Conservation (phyloP, 495 filamentous ascomycete species). For the Choiromyces venosus region DNA sequence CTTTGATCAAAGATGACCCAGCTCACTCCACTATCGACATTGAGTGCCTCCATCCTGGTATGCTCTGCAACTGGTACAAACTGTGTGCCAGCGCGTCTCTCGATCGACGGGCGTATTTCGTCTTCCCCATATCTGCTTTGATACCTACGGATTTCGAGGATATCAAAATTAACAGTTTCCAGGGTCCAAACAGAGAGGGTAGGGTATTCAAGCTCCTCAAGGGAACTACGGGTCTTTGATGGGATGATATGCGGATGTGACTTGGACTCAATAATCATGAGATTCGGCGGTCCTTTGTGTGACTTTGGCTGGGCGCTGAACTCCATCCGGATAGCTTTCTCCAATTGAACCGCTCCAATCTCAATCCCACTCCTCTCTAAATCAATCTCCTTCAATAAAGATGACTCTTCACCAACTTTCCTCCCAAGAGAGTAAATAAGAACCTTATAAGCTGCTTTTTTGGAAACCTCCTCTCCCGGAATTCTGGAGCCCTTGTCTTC, state of each 20-base stretch:
- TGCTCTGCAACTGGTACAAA: constrained; percentile 27
- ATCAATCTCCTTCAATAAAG: constrained; percentile 36
- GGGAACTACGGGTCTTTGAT: constrained; percentile 26
- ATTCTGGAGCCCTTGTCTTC: constrained; percentile 31
- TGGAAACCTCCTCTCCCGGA: constrained; percentile 31
- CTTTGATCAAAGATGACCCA: constrained; percentile 40
- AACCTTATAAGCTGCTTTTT: constrained; percentile 34
- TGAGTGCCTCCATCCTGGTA: constrained; percentile 36
- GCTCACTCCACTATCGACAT: constrained; percentile 36
- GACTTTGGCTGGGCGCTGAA: constrained; percentile 30
- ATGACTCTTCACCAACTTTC: constrained; percentile 27
- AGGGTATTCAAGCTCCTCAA: constrained; percentile 32
- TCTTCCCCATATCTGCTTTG: constrained; percentile 37
- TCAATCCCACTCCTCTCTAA: constrained; percentile 36
- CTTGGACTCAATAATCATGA: constrained; percentile 37
- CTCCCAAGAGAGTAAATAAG: constrained; percentile 27
- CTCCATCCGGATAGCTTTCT: constrained; percentile 35
- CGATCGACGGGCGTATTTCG: constrained; percentile 30
- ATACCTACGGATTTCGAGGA: constrained; percentile 35
- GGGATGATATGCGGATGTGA: constrained; percentile 37
- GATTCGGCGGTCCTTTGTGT: constrained; percentile 27
- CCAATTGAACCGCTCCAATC: constrained; percentile 21
- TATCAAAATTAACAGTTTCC: constrained; percentile 37
- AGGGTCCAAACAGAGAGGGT: constrained; percentile 37
- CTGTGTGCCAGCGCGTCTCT: constrained; percentile 23